Conservation (phyloP, 306 rosid species). For the Fagus sylvatica region DNA sequence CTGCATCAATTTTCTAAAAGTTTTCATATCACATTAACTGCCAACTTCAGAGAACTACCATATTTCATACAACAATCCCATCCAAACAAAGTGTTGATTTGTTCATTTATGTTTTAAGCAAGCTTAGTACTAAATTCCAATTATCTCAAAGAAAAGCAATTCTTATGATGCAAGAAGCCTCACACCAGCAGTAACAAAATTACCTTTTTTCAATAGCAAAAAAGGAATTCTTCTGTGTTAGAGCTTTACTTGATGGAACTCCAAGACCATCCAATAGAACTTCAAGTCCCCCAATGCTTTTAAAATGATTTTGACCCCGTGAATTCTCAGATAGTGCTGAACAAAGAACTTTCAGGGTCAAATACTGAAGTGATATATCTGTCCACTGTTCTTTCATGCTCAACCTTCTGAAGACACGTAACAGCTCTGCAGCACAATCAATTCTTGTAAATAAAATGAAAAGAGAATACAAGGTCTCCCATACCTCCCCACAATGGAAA, state of each 20-base stretch:
- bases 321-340: conserved; percentile 77
- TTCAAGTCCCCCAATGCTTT: conserved; percentile 98
- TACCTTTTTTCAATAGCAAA: conserved; percentile 64
- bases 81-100: conserved; percentile 1
- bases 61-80: conserved; percentile 3
- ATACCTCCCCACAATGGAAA: background rate
- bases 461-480: conserved; percentile 4
- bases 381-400: conserved; percentile 81
- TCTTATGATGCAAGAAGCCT: conserved; percentile 15
- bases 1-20: background rate
- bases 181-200: conserved; percentile 16
- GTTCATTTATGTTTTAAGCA: background rate
- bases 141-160: background rate
- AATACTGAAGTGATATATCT: conserved; percentile 67
- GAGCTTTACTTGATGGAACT: conserved; percentile 63
- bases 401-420: conserved; percentile 83
- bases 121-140: background rate
- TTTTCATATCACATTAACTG: background rate
- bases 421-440: conserved; percentile 64
- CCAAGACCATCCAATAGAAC: conserved; percentile 98
- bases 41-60: conserved; percentile 10
- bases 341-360: conserved; percentile 77
- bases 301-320: conserved; percentile 93
- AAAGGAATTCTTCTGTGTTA: conserved; percentile 41
- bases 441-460: conserved; percentile 25